Conservation (phyloP, 345 rosid genomes). For the Salix koriyanagi region DNA sequence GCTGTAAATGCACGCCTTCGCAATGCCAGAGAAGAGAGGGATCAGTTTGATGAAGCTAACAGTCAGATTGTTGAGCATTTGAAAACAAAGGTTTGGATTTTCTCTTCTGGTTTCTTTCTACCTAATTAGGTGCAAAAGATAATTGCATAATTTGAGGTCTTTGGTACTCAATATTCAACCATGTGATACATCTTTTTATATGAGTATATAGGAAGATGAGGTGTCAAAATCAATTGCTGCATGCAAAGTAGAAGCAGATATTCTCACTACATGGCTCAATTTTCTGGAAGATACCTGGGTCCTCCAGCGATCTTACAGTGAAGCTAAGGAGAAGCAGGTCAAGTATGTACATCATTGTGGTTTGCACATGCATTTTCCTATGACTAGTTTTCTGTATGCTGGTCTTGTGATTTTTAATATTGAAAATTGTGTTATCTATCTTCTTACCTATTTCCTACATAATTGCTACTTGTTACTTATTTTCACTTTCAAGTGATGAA, state of each 20-base stretch:
- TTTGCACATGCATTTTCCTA: not conserved
- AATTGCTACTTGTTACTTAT: conserved; percentile 19
- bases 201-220: conserved; percentile 72
- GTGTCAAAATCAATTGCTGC: conserved; percentile 68
- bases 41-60: conserved; percentile 93
- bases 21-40: conserved; percentile 80
- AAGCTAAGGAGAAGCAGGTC: conserved; percentile 67
- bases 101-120: conserved; percentile 3
- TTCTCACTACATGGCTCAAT: conserved; percentile 81
- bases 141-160: not conserved
- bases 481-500: conserved; percentile 57
- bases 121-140: not conserved
- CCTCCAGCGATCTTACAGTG: conserved; percentile 59
- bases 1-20: conserved; percentile 81
- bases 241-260: conserved; percentile 69
- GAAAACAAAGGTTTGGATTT: conserved; percentile 60
- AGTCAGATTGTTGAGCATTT: conserved; percentile 77
- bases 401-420: not conserved
- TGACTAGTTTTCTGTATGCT: not conserved
- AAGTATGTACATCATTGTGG: conserved; percentile 46
- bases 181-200: conserved; percentile 5
- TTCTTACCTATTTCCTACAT: not conserved
- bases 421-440: not conserved
- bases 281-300: conserved; percentile 93
- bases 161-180: not conserved